phyloP scores from a whole-genome alignment of 495 filamentous ascomycete species.

The Pyrenopolyporus hunteri region DNA sequence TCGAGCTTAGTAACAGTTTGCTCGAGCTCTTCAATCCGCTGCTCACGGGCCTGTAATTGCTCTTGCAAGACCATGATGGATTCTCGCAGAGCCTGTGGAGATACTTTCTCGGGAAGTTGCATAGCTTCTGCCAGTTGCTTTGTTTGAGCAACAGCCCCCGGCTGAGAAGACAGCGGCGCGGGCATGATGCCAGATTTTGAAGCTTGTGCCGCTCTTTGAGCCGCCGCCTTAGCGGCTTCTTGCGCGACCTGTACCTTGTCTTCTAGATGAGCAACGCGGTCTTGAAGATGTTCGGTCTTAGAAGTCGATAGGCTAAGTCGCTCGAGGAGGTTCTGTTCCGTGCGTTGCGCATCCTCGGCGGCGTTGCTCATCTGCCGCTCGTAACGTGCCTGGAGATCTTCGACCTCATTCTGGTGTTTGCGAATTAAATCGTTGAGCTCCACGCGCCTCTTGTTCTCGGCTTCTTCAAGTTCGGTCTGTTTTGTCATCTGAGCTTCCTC shows the following conservation, averaged over 20 bases:
- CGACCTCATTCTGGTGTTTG: conserved; percentile 75
- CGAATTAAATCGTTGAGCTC: conserved; percentile 68
- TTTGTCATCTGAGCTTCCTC: conserved; percentile 74
- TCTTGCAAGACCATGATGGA: conserved; percentile 95
- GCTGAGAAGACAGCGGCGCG: too few species aligned
- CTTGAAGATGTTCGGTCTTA: conserved; percentile 79
- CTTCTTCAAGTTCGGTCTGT: conserved; percentile 68
- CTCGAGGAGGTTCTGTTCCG: conserved; percentile 70
- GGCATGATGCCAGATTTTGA: conserved; percentile 67
- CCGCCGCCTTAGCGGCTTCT: conserved; percentile 86
- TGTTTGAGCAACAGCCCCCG: conserved; percentile 50
- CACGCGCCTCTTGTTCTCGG: conserved; percentile 58
- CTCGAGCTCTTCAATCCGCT: conserved; percentile 85
- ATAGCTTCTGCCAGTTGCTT: conserved; percentile 55
- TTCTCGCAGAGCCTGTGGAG: conserved; percentile 90
- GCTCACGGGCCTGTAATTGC: conserved; percentile 92
- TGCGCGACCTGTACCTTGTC: conserved; percentile 90
- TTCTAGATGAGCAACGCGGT: conserved; percentile 80
- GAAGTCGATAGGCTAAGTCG: conserved; percentile 77
- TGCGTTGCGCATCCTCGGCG: conserved; percentile 72
- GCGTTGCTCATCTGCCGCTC: conserved; percentile 73
- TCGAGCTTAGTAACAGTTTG: conserved; percentile 69
- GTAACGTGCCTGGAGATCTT: conserved; percentile 70
- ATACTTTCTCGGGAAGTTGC: conserved; percentile 79
- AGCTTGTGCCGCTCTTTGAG: conserved; percentile 81